Evolutionary conservation across 345 rosid species (phyloP), one percentile per base, ranked within the genome.

Genomic region (Adansonia digitata): DNA sequence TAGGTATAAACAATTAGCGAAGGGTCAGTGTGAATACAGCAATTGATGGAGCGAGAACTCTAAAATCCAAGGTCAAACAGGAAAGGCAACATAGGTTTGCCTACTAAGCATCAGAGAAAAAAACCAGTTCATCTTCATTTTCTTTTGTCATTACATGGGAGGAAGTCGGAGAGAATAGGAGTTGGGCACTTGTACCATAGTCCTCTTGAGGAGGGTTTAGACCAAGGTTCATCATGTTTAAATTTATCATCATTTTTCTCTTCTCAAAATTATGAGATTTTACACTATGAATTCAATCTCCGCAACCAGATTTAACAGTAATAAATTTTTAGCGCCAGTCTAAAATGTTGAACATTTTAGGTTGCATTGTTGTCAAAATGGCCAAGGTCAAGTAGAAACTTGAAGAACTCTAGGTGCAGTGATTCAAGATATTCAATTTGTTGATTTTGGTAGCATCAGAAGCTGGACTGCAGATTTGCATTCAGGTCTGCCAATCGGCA

Each of bases 311-410:
- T 26, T 39, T 42, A 65, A 40, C 51, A 65, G 51, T 11, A 20
- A 11, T 20, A 5, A 24, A 35, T 43, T 24, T 40, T 42, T 66
- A 67, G 22, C 53, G 7, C 13, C 53, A 43, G 35, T 66, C 24
- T 12, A 42, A 5, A 13, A 40, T 14, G 52, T 13, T 11, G 49
- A 20, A 40, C 34, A 59, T 59, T 59, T 59, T 59, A 39, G 31
- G 49, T 65, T 24, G 31, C 7, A 42, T 42, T 24, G 34, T 13
- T 66, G 71, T 67, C 37, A 45, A 67, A 66, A 67, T 67, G 71
- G 35, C 37, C 13, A 22, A 65, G 13, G 37, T 49, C 71, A 67
- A 43, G 55, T 9, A 57, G 62, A 35, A 57, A 12, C 35, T 27
- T 57, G 62, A 57, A 66, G 20, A 66, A 66, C 24, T 43, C 55